These are phyloP conservation scores for Puccinia hordei DNA, from an alignment of 1,284 basidiomycete genomes.

Conservation along the genomic window DNA sequence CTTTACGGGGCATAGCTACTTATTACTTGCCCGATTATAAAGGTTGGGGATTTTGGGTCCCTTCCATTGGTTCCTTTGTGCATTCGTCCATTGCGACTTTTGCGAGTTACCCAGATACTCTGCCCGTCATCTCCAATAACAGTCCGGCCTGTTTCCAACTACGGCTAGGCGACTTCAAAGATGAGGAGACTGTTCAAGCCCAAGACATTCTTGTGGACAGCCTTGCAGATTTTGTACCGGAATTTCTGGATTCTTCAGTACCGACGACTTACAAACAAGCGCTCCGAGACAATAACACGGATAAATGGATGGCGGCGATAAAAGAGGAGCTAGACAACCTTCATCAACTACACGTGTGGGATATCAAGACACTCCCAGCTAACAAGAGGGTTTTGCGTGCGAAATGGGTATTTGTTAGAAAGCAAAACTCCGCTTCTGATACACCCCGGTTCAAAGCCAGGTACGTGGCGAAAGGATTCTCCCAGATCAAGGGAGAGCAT, in stretches of 20 bases:
- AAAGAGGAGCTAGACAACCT: slow-evolving; percentile 6
- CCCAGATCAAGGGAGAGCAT: no score
- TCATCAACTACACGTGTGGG: not conserved
- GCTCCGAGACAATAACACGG: no score
- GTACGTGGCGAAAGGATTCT: slow-evolving; percentile 5
- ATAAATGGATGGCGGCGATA: not conserved
- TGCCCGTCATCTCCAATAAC: no score
- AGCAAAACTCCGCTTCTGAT: not conserved
- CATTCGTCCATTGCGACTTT: not conserved
- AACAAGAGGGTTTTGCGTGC: not conserved
- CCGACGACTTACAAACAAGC: no score
- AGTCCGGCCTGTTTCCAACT: no score
- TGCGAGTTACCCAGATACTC: no score
- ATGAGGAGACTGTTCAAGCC: no score
- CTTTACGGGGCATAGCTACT: not conserved
- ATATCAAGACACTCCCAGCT: not conserved
- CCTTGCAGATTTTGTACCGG: no score
- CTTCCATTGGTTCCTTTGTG: not conserved
- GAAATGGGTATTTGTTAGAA: not conserved
- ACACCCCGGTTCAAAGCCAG: not conserved
- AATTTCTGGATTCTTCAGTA: no score
- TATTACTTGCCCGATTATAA: not conserved
- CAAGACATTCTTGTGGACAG: no score
- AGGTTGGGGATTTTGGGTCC: slow-evolving; percentile 34
- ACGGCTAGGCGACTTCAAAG: no score